These are phyloP conservation scores for Omphalea diandra DNA, from an alignment of 441 rosid genomes.

Conservation along the genomic window DNA sequence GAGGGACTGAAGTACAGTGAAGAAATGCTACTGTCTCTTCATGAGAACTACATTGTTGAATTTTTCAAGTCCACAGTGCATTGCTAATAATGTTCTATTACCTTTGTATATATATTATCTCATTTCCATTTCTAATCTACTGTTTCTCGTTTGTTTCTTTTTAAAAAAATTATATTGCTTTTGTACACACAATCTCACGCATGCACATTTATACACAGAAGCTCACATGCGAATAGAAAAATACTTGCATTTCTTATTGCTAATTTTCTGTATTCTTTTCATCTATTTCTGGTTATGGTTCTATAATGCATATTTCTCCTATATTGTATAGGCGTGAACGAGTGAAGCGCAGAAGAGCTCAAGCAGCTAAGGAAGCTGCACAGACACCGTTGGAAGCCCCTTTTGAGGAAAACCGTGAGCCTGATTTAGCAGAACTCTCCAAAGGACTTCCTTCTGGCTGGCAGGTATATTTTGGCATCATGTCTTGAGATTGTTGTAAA, in stretches of 20 bases:
- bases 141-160: background rate
- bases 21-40: background rate
- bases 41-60: background rate
- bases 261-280: background rate
- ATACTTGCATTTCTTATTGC: background rate
- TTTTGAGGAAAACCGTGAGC: slow-evolving; percentile 35
- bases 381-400: slow-evolving; percentile 23
- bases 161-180: background rate
- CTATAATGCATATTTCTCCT: background rate
- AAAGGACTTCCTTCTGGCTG: slow-evolving; percentile 62
- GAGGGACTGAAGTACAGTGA: background rate
- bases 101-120: background rate
- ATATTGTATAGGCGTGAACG: slow-evolving; percentile 84
- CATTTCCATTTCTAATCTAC: background rate
- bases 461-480: slow-evolving; percentile 42
- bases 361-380: slow-evolving; percentile 47
- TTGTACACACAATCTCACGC: background rate
- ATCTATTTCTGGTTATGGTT: too few species aligned
- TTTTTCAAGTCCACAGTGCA: background rate
- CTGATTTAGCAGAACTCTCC: slow-evolving; percentile 44
- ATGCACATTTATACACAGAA: background rate
- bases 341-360: slow-evolving; percentile 80
- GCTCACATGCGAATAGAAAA: too few species aligned
- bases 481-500: background rate
- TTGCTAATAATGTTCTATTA: background rate